Conservation (phyloP, 1,139 yeast species). For the Hanseniaspora gamundiae region DNA sequence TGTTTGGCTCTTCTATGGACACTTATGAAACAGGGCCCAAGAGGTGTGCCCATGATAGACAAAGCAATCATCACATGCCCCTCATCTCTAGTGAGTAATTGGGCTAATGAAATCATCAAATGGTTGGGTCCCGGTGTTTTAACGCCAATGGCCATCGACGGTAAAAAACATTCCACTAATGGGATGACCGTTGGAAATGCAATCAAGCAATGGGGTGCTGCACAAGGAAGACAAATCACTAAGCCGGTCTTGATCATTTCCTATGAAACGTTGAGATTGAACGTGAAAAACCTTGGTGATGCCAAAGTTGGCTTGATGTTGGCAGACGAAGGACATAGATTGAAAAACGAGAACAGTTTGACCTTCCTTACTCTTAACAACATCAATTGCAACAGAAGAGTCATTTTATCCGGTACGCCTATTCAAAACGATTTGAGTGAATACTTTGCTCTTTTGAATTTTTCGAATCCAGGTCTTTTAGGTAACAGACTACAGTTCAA, state of each 20-base stretch:
- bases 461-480: conserved; percentile 88
- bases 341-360: conserved; percentile 87
- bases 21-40: conserved; percentile 74
- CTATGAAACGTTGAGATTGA: conserved; percentile 83
- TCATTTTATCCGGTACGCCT: conserved; percentile 92
- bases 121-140: conserved; percentile 92
- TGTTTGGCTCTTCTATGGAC: conserved; percentile 95
- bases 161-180: conserved; percentile 36
- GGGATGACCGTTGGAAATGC: conserved; percentile 45
- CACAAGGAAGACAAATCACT: conserved; percentile 78
- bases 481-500: conserved; percentile 80
- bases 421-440: conserved; percentile 94
- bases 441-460: conserved; percentile 79
- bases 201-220: conserved; percentile 76
- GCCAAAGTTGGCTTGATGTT: conserved; percentile 79
- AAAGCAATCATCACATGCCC: conserved; percentile 95
- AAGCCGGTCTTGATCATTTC: conserved; percentile 93
- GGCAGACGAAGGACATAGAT: conserved; percentile 95
- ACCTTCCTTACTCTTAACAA: conserved; percentile 84
- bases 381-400: conserved; percentile 74
- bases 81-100: conserved; percentile 81
- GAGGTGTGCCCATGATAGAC: conserved; percentile 73
- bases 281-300: conserved; percentile 62
- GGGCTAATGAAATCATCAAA: conserved; percentile 94
- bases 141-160: conserved; percentile 86